Conservation (phyloP, 23 red algal genomes). For the Cyanidiococcus yangmingshanensis region DNA sequence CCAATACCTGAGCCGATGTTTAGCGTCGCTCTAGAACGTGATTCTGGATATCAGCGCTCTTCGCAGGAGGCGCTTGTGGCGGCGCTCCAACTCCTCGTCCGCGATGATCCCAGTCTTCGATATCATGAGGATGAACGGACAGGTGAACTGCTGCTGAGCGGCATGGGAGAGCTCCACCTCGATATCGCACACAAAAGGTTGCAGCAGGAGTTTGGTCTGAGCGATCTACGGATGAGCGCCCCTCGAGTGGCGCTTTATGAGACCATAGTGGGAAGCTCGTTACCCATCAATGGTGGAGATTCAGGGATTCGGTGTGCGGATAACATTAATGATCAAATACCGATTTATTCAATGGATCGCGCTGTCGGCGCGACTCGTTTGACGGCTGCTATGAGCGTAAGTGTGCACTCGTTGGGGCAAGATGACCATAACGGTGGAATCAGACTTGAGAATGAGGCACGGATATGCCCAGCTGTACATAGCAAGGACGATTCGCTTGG, state of each 20-base stretch:
- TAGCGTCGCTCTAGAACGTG: conserved; percentile 40
- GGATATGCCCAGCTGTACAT: conserved; percentile 15
- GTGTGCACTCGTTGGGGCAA: conserved; percentile 22
- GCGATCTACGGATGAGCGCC: neutral
- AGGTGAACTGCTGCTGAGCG: conserved; percentile 56
- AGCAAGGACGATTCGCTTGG: conserved; percentile 6
- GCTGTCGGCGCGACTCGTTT: conserved; percentile 20
- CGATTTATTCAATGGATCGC: neutral
- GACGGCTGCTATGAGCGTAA: conserved; percentile 30
- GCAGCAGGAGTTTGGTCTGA: conserved; percentile 6
- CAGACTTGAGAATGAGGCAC: conserved; percentile 4
- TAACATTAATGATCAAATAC: neutral
- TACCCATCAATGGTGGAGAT: neutral
- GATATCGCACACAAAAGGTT: conserved; percentile 61
- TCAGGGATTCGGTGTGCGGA: neutral
- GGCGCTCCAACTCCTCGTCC: conserved; percentile 38
- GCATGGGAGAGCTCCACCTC: conserved; percentile 92
- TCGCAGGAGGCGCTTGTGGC: conserved; percentile 40
- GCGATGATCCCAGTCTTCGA: conserved; percentile 61
- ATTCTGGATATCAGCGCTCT: neutral
- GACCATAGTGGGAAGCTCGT: neutral
- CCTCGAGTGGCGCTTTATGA: conserved; percentile 21
- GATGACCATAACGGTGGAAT: conserved; percentile 20
- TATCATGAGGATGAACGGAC: conserved; percentile 38
- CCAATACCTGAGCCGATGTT: conserved; percentile 62